Evolutionary conservation across 495 filamentous ascomycete genomes (phyloP), one percentile per base, ranked within the genome.

Genomic region (Neurospora hispaniola): DNA sequence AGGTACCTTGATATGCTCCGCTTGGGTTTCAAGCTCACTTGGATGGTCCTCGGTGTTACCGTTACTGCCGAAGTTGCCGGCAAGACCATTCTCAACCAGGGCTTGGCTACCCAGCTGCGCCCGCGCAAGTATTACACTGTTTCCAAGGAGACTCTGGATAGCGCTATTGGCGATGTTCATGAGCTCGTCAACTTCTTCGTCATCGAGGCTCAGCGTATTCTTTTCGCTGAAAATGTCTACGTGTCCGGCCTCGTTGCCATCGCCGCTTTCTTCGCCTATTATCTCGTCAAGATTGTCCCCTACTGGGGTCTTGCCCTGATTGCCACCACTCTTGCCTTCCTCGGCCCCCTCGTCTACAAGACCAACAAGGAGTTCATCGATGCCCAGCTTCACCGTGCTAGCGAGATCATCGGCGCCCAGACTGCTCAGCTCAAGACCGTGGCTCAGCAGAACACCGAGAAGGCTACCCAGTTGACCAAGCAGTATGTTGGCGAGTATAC

Each of bases 131-230:
- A 99, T 86, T 97, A 94, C 83, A 97, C 93, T 38, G 85, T 99
- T 46, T 90, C 94, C 11, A 89, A 91, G 76, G 93, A 96, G 75
- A 93, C 92, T 10, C 84, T 97, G 16, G 93, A 98, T 76, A 83
- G 86, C 71, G 78, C 93, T 18, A 85, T 94, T 70, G 94, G 93
- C 74, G 96, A 98, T 78, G 79, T 95, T 41, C 92, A 95, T 80
- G 94, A 98, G 82, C 86, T 99, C 69, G 83, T 94, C 83, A 97
- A 99, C 87, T 99, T 99, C 84, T 94, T 98, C 83, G 87, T 97
- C 75, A 94, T 99, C 75, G 96, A 99, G 84, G 90, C 93, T 80
- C 96, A 99, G 88, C 90, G 96, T 73, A 88, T 99, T 77, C 76
- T 98, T 71, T 99, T 97, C 76, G 96, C 90, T 70, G 96, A 99